Evolutionary conservation across 176 grass and related monocot species (phyloP).

Genomic region (Neostapfia colusana): DNA sequence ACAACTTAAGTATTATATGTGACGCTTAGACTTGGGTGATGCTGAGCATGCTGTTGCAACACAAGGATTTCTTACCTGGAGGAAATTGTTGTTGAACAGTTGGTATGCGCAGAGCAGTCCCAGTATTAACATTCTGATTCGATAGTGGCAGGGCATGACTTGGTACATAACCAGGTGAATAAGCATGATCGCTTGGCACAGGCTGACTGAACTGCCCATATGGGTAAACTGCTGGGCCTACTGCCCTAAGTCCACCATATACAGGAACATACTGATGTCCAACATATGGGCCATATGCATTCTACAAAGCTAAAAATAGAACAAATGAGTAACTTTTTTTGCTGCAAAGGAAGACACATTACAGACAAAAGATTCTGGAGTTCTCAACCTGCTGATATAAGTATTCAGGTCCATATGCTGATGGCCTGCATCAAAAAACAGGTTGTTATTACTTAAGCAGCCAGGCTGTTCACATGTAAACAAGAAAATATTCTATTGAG

Average conservation of each 20-base stretch:
- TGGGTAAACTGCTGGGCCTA: slow-evolving; percentile 57
- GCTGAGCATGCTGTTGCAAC: neutral
- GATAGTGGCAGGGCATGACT: slow-evolving; percentile 52
- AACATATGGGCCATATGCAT: slow-evolving; percentile 69
- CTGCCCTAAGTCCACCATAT: slow-evolving; percentile 55
- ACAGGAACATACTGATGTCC: slow-evolving; percentile 64
- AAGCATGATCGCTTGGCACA: slow-evolving; percentile 50
- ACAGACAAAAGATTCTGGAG: slow-evolving; percentile 11
- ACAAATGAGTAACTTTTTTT: slow-evolving; percentile 44
- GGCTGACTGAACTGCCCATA: slow-evolving; percentile 67
- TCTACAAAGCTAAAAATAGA: slow-evolving; percentile 63
- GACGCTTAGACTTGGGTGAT: neutral
- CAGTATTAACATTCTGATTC: slow-evolving; percentile 52
- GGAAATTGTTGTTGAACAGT: slow-evolving; percentile 54
- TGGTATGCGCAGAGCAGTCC: slow-evolving; percentile 25
- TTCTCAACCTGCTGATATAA: slow-evolving; percentile 68
- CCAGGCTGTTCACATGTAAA: slow-evolving; percentile 35
- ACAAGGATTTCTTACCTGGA: slow-evolving; percentile 52
- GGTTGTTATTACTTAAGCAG: slow-evolving; percentile 11
- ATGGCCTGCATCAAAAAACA: slow-evolving; percentile 55
- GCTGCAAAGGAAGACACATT: neutral
- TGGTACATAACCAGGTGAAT: slow-evolving; percentile 60
- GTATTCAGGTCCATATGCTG: slow-evolving; percentile 70
- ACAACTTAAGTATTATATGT: neutral
- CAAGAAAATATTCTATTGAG: slow-evolving; percentile 23